Evolutionary conservation across 1,284 basidiomycete genomes (phyloP).

Genomic region (Heterobasidion parviporum): DNA sequence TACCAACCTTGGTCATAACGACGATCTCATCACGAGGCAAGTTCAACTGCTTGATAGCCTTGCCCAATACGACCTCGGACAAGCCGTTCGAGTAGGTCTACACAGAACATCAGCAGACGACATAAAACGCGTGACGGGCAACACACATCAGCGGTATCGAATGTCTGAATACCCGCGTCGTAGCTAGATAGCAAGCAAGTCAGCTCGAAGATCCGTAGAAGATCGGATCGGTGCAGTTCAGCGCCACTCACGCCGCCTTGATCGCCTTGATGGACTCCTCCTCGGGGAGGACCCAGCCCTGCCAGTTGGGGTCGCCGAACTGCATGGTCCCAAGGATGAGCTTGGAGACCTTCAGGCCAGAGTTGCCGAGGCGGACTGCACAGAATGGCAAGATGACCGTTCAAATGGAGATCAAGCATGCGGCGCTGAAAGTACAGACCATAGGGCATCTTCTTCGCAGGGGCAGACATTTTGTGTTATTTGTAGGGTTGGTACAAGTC

Average conservation of each 20-base stretch:
- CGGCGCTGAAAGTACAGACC: background rate
- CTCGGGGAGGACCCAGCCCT: conserved; percentile 28
- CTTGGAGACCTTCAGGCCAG: conserved; percentile 32
- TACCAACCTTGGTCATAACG: conserved; percentile 28
- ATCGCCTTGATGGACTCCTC: conserved; percentile 26
- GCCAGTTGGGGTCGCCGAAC: conserved; percentile 25
- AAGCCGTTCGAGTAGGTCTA: conserved; percentile 30
- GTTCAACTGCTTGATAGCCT: conserved; percentile 33
- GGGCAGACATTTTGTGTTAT: background rate
- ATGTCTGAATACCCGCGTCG: conserved; percentile 30
- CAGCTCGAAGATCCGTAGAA: background rate
- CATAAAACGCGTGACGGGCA: background rate
- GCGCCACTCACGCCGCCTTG: conserved; percentile 25
- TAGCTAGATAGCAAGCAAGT: conserved; percentile 7
- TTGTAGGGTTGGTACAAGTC: no score
- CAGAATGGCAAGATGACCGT: background rate
- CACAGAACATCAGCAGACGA: conserved; percentile 5
- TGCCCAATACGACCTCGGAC: conserved; percentile 35
- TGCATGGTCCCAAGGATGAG: conserved; percentile 30
- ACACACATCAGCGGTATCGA: conserved; percentile 32
- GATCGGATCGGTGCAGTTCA: no score
- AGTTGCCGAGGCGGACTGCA: conserved; percentile 29
- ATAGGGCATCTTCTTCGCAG: conserved; percentile 2
- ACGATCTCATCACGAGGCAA: conserved; percentile 34
- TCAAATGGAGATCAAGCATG: no score